Evolutionary conservation across 352 stramenopile species (phyloP).

Genomic region (Elongisporangium anandrum): DNA sequence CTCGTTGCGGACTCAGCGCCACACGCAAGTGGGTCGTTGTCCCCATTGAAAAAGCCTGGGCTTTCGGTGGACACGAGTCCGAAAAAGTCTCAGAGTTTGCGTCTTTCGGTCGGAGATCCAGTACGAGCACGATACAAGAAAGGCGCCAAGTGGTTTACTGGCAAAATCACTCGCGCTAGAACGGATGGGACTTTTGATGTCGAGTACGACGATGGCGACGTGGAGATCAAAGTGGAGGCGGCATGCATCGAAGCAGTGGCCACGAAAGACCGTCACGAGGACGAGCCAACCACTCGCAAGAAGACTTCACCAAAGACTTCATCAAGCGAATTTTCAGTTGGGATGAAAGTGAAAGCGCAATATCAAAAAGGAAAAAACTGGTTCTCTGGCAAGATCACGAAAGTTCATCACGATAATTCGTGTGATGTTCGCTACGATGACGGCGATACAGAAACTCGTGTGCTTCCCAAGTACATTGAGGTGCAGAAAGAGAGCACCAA

Average conservation of each 20-base stretch:
- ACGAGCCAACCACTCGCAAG: constrained; percentile 6
- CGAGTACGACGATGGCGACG: constrained; percentile 55
- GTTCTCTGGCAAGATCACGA: constrained; percentile 26
- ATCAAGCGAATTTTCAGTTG: constrained; percentile 3
- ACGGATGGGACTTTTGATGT: constrained; percentile 68
- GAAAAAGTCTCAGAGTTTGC: constrained; percentile 1
- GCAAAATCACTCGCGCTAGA: constrained; percentile 32
- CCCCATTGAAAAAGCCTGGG: constrained; percentile 13
- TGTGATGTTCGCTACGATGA: constrained; percentile 64
- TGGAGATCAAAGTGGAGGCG: constrained; percentile 23
- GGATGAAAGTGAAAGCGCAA: constrained; percentile 5
- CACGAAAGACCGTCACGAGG: constrained; percentile 2
- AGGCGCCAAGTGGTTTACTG: constrained; percentile 30
- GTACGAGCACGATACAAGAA: constrained; percentile 39
- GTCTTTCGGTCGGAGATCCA: constrained; percentile 24
- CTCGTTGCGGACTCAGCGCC: constrained; percentile 12
- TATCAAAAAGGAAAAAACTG: constrained; percentile 40
- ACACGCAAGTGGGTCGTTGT: constrained; percentile 13
- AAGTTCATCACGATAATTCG: constrained; percentile 40
- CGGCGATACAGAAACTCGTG: constrained; percentile 34
- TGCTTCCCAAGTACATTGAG: constrained; percentile 33
- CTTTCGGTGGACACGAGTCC: background rate
- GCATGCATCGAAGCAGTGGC: constrained; percentile 13
- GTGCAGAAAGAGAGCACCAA: constrained; percentile 3
- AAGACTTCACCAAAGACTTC: background rate